Evolutionary conservation across 2,329 filamentous ascomycete species (phyloP).

Genomic region (Sarocladium oryzae): DNA sequence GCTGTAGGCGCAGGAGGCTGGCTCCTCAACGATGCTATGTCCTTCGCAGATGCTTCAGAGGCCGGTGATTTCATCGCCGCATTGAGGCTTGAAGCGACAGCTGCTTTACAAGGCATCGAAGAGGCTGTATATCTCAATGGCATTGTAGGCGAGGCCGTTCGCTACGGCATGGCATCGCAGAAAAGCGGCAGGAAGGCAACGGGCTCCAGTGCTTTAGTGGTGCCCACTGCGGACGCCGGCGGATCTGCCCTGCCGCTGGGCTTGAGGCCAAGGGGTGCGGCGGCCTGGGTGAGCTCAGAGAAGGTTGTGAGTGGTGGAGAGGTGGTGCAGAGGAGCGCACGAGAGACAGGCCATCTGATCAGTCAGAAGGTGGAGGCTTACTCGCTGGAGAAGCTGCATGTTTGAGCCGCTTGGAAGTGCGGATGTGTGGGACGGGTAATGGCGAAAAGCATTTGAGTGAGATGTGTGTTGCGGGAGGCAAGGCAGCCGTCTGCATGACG

Average conservation of each 20-base stretch:
- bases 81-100: conserved; percentile 62
- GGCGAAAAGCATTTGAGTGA: neutral
- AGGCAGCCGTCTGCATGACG: conserved; percentile 1
- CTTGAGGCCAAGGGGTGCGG: conserved; percentile 49
- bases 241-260: conserved; percentile 57
- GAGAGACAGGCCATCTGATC: conserved; percentile 71
- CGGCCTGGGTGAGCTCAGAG: conserved; percentile 32
- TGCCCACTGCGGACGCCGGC: neutral
- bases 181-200: conserved; percentile 19
- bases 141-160: conserved; percentile 58
- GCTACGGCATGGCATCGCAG: conserved; percentile 43
- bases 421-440: neutral
- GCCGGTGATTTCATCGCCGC: conserved; percentile 58
- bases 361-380: conserved; percentile 78
- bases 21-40: conserved; percentile 56
- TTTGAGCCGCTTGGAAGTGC: conserved; percentile 36
- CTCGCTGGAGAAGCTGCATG: conserved; percentile 68
- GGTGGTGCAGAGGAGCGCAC: conserved; percentile 58
- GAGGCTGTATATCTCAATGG: conserved; percentile 61
- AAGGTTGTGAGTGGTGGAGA: conserved; percentile 66
- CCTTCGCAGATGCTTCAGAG: conserved; percentile 43
- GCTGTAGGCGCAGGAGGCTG: conserved; percentile 69
- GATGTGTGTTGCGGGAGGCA: neutral
- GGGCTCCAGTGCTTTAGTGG: neutral
- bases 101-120: conserved; percentile 65